Conservation (phyloP, 768 basidiomycete species). For the Lanmaoa rubissima region DNA sequence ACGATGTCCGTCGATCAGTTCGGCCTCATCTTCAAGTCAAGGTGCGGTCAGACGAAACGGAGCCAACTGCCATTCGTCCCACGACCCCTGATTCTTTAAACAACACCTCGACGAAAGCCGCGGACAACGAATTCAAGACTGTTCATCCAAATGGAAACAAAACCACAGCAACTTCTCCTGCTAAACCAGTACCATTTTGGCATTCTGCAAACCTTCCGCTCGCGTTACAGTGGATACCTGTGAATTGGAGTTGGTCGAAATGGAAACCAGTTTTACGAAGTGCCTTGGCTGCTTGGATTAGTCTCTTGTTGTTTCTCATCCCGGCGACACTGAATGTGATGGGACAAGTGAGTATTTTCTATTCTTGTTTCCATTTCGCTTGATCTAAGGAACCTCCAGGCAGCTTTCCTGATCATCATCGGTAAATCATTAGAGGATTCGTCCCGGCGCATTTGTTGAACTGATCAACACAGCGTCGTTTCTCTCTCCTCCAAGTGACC, state of each 20-base stretch:
- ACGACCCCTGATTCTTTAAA: neutral
- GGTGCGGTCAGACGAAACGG: neutral
- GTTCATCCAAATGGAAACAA: neutral
- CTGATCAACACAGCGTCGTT: conserved; percentile 46
- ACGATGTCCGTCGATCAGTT: neutral
- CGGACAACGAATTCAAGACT: neutral
- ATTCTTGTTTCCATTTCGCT: neutral
- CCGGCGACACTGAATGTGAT: conserved; percentile 45
- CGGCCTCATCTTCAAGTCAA: conserved; percentile 11
- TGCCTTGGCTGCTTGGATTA: conserved; percentile 60
- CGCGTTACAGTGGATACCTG: conserved; percentile 52
- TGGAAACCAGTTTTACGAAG: conserved; percentile 64
- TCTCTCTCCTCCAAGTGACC: conserved; percentile 64
- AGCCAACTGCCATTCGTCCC: neutral
- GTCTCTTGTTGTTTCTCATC: conserved; percentile 57
- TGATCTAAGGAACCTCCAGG: conserved; percentile 37
- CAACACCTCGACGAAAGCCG: neutral
- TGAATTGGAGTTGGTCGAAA: conserved; percentile 56
- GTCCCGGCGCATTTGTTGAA: neutral
- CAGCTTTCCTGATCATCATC: conserved; percentile 62
- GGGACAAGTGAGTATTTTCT: conserved; percentile 48
- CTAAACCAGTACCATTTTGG: neutral
- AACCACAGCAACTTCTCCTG: neutral
- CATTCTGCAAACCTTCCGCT: conserved; percentile 24
- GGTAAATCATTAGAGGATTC: conserved; percentile 35